A percentile compares a stretch with the other conserved stretches of the same genome.
Conservation (phyloP, 2,329 filamentous ascomycete species). For the Rutstroemia sp. region DNA sequence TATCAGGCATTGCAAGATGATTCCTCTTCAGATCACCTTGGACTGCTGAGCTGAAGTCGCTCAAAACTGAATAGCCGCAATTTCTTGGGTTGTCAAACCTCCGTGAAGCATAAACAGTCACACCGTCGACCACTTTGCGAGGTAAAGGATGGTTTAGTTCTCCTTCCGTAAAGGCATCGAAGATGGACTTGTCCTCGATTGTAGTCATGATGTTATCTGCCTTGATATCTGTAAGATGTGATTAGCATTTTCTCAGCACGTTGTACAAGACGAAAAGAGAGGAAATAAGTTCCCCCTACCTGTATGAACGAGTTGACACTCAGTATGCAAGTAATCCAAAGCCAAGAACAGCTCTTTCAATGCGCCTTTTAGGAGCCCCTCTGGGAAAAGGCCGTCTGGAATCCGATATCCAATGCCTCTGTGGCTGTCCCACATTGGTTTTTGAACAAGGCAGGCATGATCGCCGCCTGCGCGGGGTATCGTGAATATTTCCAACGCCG, state of each 20-base stretch:
- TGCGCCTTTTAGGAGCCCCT: conserved; percentile 78
- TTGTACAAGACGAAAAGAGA: neutral
- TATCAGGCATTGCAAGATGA: conserved; percentile 33
- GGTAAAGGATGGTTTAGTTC: conserved; percentile 35
- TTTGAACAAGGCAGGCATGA: conserved; percentile 31
- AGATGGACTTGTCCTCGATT: conserved; percentile 30
- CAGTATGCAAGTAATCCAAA: conserved; percentile 88
- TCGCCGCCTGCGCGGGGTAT: neutral
- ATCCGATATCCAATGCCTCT: conserved; percentile 21
- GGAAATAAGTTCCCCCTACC: conserved; percentile 37
- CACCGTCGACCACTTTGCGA: conserved; percentile 35
- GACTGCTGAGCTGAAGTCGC: conserved; percentile 43
- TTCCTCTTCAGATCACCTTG: conserved; percentile 29
- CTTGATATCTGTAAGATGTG: conserved; percentile 34
- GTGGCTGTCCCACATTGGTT: conserved; percentile 37
- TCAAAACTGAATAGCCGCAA: conserved; percentile 33
- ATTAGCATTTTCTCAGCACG: neutral
- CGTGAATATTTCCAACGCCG: neutral
- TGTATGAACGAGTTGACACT: conserved; percentile 97
- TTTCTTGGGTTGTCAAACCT: conserved; percentile 30
- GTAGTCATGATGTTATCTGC: conserved; percentile 39
- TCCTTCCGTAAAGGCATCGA: conserved; percentile 32
- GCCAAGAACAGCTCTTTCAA: conserved; percentile 93
- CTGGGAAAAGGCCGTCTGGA: conserved; percentile 13
- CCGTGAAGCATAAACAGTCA: conserved; percentile 37